These are phyloP conservation scores for Boletus vermiculosoides DNA, from an alignment of 768 basidiomycete species.

Conservation along the genomic window DNA sequence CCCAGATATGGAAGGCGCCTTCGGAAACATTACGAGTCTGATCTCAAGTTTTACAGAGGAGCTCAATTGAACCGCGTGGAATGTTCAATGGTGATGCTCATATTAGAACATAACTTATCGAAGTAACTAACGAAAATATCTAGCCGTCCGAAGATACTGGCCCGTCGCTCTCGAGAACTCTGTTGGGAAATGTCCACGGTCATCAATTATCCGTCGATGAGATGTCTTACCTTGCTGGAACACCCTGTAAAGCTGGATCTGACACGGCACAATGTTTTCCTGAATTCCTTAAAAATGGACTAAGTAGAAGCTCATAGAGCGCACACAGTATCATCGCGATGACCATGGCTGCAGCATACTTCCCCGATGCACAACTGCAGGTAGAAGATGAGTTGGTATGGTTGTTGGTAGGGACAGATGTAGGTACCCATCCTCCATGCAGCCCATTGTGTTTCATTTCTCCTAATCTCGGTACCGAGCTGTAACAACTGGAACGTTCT, in stretches of 20 bases:
- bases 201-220: constrained; percentile 52
- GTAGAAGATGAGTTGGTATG: constrained; percentile 52
- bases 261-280: constrained; percentile 41
- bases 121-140: background rate
- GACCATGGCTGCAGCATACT: constrained; percentile 40
- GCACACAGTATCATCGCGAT: constrained; percentile 34
- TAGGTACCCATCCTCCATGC: background rate
- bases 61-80: no score
- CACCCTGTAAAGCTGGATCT: constrained; percentile 59
- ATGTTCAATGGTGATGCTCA: no score
- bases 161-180: constrained; percentile 48
- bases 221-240: constrained; percentile 56
- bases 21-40: no score
- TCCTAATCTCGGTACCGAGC: constrained; percentile 31
- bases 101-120: no score
- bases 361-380: constrained; percentile 35
- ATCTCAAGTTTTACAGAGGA: no score
- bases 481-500: constrained; percentile 35
- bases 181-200: constrained; percentile 49
- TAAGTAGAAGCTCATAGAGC: background rate
- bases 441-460: background rate
- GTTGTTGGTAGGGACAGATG: constrained; percentile 44
- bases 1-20: no score
- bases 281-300: background rate
- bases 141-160: constrained; percentile 11